A percentile compares a stretch with the other conserved stretches of the same genome.
Conservation (phyloP, 805 yeast species). For the Starmerella kuoi region DNA sequence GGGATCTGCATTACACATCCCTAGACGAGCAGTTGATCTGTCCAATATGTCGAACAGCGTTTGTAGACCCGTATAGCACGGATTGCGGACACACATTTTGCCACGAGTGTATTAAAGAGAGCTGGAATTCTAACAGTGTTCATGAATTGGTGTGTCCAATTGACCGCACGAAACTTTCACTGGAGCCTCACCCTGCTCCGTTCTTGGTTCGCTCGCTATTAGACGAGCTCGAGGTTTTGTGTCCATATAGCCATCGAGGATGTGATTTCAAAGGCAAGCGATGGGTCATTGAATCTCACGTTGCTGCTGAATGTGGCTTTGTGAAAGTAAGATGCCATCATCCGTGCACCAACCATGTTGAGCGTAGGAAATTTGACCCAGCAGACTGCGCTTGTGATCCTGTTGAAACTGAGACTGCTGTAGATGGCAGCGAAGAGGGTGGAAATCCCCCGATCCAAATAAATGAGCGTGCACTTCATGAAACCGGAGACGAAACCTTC, state of each 20-base stretch:
- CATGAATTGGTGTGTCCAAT: slow-evolving; percentile 39
- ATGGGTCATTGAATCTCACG: slow-evolving; percentile 46
- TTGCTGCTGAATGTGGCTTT: slow-evolving; percentile 32
- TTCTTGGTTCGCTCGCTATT: slow-evolving; percentile 45
- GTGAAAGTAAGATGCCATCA: slow-evolving; percentile 32
- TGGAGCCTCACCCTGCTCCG: slow-evolving; percentile 41
- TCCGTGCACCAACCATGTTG: slow-evolving; percentile 20
- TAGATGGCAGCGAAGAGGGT: too few species aligned
- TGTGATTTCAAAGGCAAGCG: slow-evolving; percentile 47
- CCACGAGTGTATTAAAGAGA: slow-evolving; percentile 35
- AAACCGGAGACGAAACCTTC: too few species aligned
- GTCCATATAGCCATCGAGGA: slow-evolving; percentile 42
- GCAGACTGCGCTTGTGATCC: not conserved
- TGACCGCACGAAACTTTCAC: slow-evolving; percentile 41
- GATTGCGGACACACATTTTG: slow-evolving; percentile 62
- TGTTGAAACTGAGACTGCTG: not conserved
- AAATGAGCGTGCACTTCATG: not conserved
- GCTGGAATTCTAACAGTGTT: slow-evolving; percentile 18
- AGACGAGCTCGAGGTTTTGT: slow-evolving; percentile 47
- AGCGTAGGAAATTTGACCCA: slow-evolving; percentile 16
- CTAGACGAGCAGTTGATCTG: slow-evolving; percentile 31
- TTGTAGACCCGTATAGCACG: slow-evolving; percentile 49
- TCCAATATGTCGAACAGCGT: slow-evolving; percentile 59
- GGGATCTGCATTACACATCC: slow-evolving; percentile 24
- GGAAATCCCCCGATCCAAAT: not conserved